These are phyloP conservation scores for Penicillium arizonense DNA, from an alignment of 495 filamentous ascomycete genomes.

Conservation along the genomic window DNA sequence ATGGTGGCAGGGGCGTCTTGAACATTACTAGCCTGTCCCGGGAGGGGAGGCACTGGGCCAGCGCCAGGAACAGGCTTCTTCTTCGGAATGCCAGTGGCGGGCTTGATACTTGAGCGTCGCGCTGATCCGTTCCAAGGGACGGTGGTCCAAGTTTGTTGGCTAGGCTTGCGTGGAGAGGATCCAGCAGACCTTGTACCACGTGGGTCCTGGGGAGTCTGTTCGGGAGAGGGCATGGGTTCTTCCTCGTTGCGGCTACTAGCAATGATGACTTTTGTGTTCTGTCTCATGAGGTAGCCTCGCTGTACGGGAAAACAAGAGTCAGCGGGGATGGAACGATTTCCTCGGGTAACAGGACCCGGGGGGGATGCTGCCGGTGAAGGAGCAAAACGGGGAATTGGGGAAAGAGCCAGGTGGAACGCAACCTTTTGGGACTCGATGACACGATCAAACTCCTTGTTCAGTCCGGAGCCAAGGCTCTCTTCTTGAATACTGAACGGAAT, in stretches of 20 bases:
- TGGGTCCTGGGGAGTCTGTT: conserved; percentile 53
- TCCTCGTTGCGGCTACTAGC: conserved; percentile 67
- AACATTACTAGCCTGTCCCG: conserved; percentile 82
- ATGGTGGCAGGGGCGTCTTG: conserved; percentile 57
- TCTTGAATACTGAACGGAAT: conserved; percentile 56
- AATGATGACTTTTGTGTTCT: conserved; percentile 95
- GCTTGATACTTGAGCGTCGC: conserved; percentile 64
- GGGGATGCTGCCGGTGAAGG: conserved; percentile 11
- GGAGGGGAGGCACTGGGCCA: conserved; percentile 70
- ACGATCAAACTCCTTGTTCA: conserved; percentile 90
- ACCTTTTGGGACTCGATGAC: conserved; percentile 99
- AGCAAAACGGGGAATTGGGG: conserved; percentile 18
- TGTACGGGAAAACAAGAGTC: conserved; percentile 59
- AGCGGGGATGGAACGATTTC: conserved; percentile 40
- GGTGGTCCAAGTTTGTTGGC: conserved; percentile 87
- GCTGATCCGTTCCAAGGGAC: conserved; percentile 90
- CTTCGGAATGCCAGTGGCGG: conserved; percentile 57
- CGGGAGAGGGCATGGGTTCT: conserved; percentile 33
- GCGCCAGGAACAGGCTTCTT: conserved; percentile 59
- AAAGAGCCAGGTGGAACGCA: conserved; percentile 57
- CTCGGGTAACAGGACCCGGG: conserved; percentile 1
- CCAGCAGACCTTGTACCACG: conserved; percentile 61
- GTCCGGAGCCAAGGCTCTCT: conserved; percentile 68
- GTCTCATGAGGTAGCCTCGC: conserved; percentile 98
- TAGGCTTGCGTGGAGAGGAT: conserved; percentile 72